These are phyloP conservation scores for Pichia sp. DNA, from an alignment of 1,139 yeast species.

Conservation along the genomic window DNA sequence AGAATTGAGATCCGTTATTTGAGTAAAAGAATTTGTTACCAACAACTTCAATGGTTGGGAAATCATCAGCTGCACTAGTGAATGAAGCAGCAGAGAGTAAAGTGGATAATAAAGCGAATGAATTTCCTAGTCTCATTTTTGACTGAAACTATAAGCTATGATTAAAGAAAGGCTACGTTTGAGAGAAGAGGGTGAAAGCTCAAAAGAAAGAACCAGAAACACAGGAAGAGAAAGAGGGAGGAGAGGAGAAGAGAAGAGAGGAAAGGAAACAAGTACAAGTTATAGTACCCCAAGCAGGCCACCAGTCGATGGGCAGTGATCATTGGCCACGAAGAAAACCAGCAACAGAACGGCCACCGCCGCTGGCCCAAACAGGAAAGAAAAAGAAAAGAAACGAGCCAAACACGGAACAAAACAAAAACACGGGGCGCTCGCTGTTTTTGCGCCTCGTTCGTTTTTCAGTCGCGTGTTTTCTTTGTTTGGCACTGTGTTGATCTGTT, in stretches of 20 bases:
- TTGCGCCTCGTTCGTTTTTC: too few species aligned
- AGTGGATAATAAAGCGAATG: slow-evolving; percentile 16
- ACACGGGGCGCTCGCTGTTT: too few species aligned
- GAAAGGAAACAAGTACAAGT: too few species aligned
- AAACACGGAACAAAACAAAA: too few species aligned
- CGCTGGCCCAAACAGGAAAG: too few species aligned
- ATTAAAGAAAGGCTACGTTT: slow-evolving; percentile 30
- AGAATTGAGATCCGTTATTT: slow-evolving; percentile 70
- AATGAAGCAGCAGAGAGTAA: slow-evolving; percentile 14
- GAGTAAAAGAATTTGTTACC: slow-evolving; percentile 71
- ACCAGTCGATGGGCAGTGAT: too few species aligned
- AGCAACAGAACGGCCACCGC: too few species aligned
- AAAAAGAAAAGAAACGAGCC: too few species aligned
- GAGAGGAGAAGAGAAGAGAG: neutral
- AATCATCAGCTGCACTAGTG: slow-evolving; percentile 17
- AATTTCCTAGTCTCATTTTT: slow-evolving; percentile 6
- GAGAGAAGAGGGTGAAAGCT: slow-evolving; percentile 30
- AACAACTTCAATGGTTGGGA: slow-evolving; percentile 43
- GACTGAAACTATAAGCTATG: neutral
- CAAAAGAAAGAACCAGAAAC: slow-evolving; percentile 2
- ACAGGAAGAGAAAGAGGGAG: neutral
- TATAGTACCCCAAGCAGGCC: too few species aligned
- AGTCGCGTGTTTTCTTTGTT: too few species aligned
- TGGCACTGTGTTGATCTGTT: too few species aligned
- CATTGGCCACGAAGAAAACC: too few species aligned